phyloP scores from a whole-genome alignment of 257 asterid genomes.

The Jasminum sambac region DNA sequence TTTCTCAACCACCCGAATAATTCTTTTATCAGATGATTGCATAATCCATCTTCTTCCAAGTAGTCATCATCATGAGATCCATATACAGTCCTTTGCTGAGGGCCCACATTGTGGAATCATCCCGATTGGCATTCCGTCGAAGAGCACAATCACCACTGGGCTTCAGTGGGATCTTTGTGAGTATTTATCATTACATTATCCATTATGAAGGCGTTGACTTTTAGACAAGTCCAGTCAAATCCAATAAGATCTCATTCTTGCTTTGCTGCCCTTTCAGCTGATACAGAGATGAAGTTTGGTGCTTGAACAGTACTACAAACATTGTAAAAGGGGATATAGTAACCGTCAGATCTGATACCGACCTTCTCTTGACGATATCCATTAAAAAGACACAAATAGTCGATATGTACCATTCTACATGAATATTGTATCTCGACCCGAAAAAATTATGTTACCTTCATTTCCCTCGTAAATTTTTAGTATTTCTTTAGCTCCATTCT shows the following conservation, averaged over 20 bases:
- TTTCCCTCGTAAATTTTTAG: neutral
- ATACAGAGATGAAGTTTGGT: slow-evolving; percentile 80
- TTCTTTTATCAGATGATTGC: slow-evolving; percentile 86
- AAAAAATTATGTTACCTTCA: neutral
- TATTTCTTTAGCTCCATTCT: neutral
- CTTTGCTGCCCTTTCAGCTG: slow-evolving; percentile 42
- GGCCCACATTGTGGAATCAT: slow-evolving; percentile 96
- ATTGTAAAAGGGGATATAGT: slow-evolving; percentile 55
- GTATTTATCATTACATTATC: slow-evolving; percentile 25
- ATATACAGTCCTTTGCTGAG: slow-evolving; percentile 47
- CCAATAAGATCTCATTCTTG: neutral
- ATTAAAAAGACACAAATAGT: slow-evolving; percentile 40
- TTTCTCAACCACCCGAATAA: slow-evolving; percentile 56
- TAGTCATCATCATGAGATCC: slow-evolving; percentile 68
- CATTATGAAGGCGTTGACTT: neutral
- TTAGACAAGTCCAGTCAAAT: neutral
- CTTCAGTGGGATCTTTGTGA: slow-evolving; percentile 89
- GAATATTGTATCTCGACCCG: neutral
- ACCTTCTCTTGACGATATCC: slow-evolving; percentile 94
- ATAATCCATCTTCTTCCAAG: slow-evolving; percentile 85
- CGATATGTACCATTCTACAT: neutral
- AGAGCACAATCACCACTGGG: slow-evolving; percentile 73
- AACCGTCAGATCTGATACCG: slow-evolving; percentile 70
- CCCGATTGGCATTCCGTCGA: slow-evolving; percentile 66
- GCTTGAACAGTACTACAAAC: slow-evolving; percentile 82